These are phyloP conservation scores for Pilaira anomala DNA, from an alignment of 192 early-diverging fungal species.

Conservation along the genomic window DNA sequence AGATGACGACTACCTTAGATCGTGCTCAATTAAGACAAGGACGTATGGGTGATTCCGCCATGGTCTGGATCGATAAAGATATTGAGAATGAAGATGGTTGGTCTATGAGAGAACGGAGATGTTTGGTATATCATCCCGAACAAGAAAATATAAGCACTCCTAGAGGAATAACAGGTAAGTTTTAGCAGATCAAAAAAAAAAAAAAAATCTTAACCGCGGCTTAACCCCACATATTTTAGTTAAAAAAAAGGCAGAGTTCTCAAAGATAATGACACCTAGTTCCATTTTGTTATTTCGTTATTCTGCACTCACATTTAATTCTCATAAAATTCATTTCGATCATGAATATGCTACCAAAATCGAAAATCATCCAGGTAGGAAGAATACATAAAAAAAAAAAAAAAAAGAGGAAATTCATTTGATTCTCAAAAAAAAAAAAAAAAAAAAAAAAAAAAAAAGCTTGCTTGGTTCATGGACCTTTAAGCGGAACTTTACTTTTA, in stretches of 20 bases:
- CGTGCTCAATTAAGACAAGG: slow-evolving; percentile 53
- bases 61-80: slow-evolving; percentile 67
- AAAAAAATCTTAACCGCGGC: neutral
- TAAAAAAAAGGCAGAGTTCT: slow-evolving; percentile 2
- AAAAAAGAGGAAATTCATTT: neutral
- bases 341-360: slow-evolving; percentile 7
- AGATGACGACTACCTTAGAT: slow-evolving; percentile 55
- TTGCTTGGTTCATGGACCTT: slow-evolving; percentile 19
- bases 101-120: slow-evolving; percentile 62
- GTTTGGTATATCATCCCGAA: slow-evolving; percentile 63
- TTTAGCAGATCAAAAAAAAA: too few species aligned
- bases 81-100: slow-evolving; percentile 59
- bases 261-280: neutral
- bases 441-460: neutral
- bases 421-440: neutral
- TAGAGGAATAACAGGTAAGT: neutral
- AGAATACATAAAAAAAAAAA: neutral
- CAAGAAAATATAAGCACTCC: neutral
- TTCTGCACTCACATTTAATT: slow-evolving; percentile 21
- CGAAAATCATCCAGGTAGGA: slow-evolving; percentile 11
- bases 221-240: neutral
- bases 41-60: slow-evolving; percentile 55
- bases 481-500: slow-evolving; percentile 13
- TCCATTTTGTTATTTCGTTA: slow-evolving; percentile 12
- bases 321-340: slow-evolving; percentile 18